Conservation (phyloP, 169 alveolate species). For the Cryptosporidium tyzzeri region DNA sequence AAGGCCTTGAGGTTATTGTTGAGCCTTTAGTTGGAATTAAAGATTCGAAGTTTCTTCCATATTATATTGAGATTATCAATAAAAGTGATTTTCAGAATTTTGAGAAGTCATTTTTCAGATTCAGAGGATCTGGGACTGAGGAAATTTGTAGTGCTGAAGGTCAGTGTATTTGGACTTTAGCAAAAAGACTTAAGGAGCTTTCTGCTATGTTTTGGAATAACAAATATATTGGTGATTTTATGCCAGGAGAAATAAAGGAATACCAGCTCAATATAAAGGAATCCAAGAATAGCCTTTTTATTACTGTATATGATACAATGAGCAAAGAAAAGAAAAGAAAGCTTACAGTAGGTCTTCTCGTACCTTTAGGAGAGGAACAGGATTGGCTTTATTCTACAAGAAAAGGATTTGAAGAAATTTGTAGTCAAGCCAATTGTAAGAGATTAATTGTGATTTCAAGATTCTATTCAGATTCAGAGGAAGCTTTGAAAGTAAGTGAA, state of each 20-base stretch:
- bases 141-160: not conserved
- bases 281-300: not conserved
- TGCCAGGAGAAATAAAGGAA: slow-evolving; percentile 54
- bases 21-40: slow-evolving; percentile 38
- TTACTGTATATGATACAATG: slow-evolving; percentile 32
- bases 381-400: slow-evolving; percentile 66
- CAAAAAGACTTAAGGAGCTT: slow-evolving; percentile 49
- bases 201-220: slow-evolving; percentile 70
- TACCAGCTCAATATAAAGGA: slow-evolving; percentile 28
- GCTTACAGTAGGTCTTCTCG: slow-evolving; percentile 55
- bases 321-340: not conserved
- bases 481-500: not conserved
- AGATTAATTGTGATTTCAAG: slow-evolving; percentile 59
- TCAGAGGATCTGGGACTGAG: not conserved
- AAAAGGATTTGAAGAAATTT: slow-evolving; percentile 58
- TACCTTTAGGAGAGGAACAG: slow-evolving; percentile 61
- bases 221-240: slow-evolving; percentile 15
- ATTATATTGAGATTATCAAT: slow-evolving; percentile 59
- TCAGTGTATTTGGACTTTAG: slow-evolving; percentile 42
- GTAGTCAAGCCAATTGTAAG: slow-evolving; percentile 33
- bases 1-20: slow-evolving; percentile 1
- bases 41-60: slow-evolving; percentile 53
- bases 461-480: slow-evolving; percentile 6
- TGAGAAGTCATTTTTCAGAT: slow-evolving; percentile 1
- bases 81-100: not conserved